Evolutionary conservation across 2,329 filamentous ascomycete genomes (phyloP).

Genomic region (Microascus cirrosus): DNA sequence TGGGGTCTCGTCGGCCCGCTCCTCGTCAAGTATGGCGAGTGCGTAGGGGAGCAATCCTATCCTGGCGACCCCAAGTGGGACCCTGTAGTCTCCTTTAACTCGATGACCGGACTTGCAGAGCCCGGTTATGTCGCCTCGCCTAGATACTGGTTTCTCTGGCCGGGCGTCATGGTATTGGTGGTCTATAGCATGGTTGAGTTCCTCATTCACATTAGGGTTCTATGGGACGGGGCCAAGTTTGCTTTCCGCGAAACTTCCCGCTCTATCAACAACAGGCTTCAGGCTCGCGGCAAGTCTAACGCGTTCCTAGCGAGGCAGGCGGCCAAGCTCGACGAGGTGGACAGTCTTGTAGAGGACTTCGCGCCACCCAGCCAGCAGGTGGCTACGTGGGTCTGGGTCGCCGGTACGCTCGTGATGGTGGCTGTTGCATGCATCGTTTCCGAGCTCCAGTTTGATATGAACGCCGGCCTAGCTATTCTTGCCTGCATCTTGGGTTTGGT

Average conservation of each 20-base stretch:
- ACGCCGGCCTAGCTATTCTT: constrained; percentile 42
- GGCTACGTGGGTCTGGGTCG: constrained; percentile 40
- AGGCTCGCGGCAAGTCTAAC: constrained; percentile 18
- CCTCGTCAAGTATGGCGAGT: constrained; percentile 36
- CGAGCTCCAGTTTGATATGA: constrained; percentile 42
- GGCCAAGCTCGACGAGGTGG: constrained; percentile 18
- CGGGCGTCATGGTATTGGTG: constrained; percentile 30
- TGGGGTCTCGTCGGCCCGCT: constrained; percentile 40
- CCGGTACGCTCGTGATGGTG: constrained; percentile 33
- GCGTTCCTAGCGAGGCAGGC: constrained; percentile 23
- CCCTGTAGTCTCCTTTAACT: constrained; percentile 16
- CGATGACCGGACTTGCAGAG: constrained; percentile 16
- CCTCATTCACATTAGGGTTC: constrained; percentile 24
- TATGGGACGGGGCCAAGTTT: constrained; percentile 22
- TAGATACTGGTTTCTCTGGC: constrained; percentile 31
- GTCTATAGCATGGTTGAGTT: constrained; percentile 28
- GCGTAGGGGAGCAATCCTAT: constrained; percentile 27
- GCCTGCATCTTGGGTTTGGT: constrained; percentile 44
- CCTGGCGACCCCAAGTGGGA: constrained; percentile 16
- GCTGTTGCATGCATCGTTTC: constrained; percentile 39
- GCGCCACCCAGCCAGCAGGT: constrained; percentile 32
- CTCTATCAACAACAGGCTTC: constrained; percentile 18
- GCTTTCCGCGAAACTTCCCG: constrained; percentile 18
- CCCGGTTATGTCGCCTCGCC: constrained; percentile 21
- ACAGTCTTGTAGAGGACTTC: constrained; percentile 25